Conservation (phyloP, 768 basidiomycete species). For the Trametes gibbosa region DNA sequence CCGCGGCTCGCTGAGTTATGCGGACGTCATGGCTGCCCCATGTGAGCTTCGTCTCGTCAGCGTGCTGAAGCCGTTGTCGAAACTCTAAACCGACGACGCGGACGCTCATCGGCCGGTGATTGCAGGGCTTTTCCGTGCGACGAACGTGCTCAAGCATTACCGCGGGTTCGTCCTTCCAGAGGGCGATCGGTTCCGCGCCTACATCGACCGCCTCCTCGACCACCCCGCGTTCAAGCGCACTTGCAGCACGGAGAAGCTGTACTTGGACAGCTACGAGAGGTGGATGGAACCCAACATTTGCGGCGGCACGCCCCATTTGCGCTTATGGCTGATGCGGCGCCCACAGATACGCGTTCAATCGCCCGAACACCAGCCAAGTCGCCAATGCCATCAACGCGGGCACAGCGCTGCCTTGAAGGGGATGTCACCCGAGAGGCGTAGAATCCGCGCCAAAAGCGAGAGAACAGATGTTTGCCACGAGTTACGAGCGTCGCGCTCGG, state of each 20-base stretch:
- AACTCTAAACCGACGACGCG: background rate
- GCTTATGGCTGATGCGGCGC: background rate
- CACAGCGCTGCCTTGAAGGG: slow-evolving; percentile 52
- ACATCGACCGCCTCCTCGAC: slow-evolving; percentile 50
- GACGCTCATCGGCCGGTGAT: slow-evolving; percentile 1
- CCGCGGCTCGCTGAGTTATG: slow-evolving; percentile 51
- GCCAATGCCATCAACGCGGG: slow-evolving; percentile 75
- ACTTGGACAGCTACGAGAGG: slow-evolving; percentile 74
- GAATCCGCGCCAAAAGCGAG: no score
- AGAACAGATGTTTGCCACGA: no score
- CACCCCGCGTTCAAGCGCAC: slow-evolving; percentile 67
- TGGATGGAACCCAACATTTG: slow-evolving; percentile 16
- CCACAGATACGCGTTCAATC: slow-evolving; percentile 69
- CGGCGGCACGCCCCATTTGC: no score
- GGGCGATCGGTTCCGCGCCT: slow-evolving; percentile 48
- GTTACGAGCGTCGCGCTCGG: no score
- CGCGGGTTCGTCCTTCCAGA: slow-evolving; percentile 59
- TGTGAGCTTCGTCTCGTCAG: slow-evolving; percentile 42
- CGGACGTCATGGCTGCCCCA: slow-evolving; percentile 68
- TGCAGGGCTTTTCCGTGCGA: slow-evolving; percentile 69
- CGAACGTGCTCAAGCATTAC: slow-evolving; percentile 62
- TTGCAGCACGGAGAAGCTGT: slow-evolving; percentile 64
- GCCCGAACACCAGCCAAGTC: slow-evolving; percentile 74
- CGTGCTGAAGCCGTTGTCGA: background rate
- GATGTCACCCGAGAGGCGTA: background rate